Conservation (phyloP, 2,329 filamentous ascomycete species). For the Botrytis hyacinthi region DNA sequence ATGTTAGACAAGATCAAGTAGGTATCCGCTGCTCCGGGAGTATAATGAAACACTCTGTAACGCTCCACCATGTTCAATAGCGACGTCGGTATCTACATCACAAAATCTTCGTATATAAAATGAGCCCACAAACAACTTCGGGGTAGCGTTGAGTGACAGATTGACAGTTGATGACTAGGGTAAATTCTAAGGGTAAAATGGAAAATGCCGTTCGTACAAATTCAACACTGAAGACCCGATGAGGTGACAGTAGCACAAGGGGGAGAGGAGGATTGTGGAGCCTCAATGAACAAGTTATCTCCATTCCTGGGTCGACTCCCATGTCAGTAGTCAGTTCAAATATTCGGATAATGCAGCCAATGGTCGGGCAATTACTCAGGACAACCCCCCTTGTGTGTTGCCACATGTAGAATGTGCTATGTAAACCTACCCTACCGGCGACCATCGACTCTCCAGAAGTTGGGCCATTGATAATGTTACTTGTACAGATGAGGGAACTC, state of each 20-base stretch:
- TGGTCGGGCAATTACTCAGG: not conserved
- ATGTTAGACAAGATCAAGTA: conserved; percentile 23
- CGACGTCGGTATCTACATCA: conserved; percentile 2
- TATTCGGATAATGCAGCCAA: not conserved
- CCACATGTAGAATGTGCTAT: conserved; percentile 13
- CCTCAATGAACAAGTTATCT: conserved; percentile 16
- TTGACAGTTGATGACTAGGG: conserved; percentile 14
- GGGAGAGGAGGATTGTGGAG: conserved; percentile 11
- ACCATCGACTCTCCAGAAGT: not conserved
- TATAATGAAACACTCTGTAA: conserved; percentile 22
- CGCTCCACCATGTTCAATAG: conserved; percentile 2
- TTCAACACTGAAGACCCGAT: conserved; percentile 7
- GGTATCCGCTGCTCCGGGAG: conserved; percentile 19
- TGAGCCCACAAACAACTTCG: not conserved
- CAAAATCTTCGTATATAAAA: conserved; percentile 5
- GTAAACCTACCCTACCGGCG: not conserved
- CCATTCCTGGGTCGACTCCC: conserved; percentile 11
- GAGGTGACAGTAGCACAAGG: conserved; percentile 1
- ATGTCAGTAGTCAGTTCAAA: conserved; percentile 2
- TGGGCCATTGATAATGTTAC: not conserved
- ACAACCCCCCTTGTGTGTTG: not conserved
- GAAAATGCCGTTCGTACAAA: conserved; percentile 2
- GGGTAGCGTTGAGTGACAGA: conserved; percentile 10
- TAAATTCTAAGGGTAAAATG: not conserved
- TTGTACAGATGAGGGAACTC: not conserved